Evolutionary conservation across 1,284 basidiomycete genomes (phyloP), one percentile per base, ranked within the genome.

Genomic region (Gymnopus androsaceus): DNA sequence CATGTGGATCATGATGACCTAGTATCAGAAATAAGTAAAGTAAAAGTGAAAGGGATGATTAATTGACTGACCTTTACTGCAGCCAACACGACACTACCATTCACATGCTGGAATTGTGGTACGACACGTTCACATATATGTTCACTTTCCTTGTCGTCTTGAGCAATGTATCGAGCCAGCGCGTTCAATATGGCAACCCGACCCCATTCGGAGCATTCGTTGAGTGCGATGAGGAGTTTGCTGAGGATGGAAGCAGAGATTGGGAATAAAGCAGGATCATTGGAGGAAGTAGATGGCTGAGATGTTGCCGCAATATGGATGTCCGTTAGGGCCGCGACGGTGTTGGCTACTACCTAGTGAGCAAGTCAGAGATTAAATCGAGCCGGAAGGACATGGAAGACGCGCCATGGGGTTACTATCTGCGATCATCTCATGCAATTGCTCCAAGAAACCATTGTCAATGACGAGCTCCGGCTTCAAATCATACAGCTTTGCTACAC

Each of bases 121-220:
- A 98, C 91, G 40, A 98, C 95, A 37, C 97, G 87, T 72, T 99
- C 96, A 72, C 96, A 98, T 58, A 99, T 98, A 72, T 98, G 95
- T 69, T 99, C 97, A 66, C 91, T 92, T 75, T 99, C 97, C 72
- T 94, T 92, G 58, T 91, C 90, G 66, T 97, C 95, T 27, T 80
- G 76, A 0, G 94, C 84, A 48, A 79, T 80, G 72, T 98, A 99
- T 49, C 92, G 84, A 8, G 92, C 82, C 40, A 99, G 76, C 0
- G 93, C 92, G 58, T 90, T 90, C 53, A 99, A 75, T 49, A 99
- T 88, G 1, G 94, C 93, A 21, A 99, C 94, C 56, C 96, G 84
- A 31, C 96, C 96, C 96, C 96, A 99, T 76, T 99, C 96, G 0
- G 96, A 97, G 70, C 96, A 98, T 74, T 98, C 97, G 70, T 98